A percentile compares a stretch with the other conserved stretches of the same genome.
Evolutionary conservation across 495 filamentous ascomycete species (phyloP).

Genomic region (Neurospora sp.): DNA sequence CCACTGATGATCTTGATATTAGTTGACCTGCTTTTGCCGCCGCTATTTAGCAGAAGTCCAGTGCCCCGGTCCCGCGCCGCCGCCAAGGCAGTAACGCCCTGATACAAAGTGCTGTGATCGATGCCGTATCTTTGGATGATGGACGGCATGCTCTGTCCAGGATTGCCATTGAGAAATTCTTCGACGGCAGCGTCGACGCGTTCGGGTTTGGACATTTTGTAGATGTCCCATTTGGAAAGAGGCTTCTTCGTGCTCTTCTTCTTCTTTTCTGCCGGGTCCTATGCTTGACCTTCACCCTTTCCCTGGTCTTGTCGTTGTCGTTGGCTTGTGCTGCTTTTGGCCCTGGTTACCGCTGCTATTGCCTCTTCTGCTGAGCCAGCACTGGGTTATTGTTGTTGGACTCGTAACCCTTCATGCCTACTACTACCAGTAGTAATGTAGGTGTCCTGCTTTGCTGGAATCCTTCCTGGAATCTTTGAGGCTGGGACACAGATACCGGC

Average conservation of each 20-base stretch:
- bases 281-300: neutral
- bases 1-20: neutral
- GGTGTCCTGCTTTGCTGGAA: neutral
- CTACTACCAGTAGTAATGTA: neutral
- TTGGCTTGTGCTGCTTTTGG: neutral
- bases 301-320: neutral
- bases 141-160: neutral
- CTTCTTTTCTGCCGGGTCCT: neutral
- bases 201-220: neutral
- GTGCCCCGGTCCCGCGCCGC: neutral
- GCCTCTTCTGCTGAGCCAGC: neutral
- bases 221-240: neutral
- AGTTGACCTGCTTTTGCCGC: neutral
- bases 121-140: neutral
- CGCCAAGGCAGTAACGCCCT: neutral
- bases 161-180: neutral
- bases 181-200: neutral
- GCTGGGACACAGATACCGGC: neutral
- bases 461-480: neutral
- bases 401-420: neutral
- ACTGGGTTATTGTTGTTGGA: neutral
- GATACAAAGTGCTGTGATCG: neutral
- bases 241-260: neutral
- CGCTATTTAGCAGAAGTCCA: neutral
- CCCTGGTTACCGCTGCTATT: neutral